These are phyloP conservation scores for Pyrenochaeta sp. DNA, from an alignment of 2,329 filamentous ascomycete genomes.

Conservation along the genomic window DNA sequence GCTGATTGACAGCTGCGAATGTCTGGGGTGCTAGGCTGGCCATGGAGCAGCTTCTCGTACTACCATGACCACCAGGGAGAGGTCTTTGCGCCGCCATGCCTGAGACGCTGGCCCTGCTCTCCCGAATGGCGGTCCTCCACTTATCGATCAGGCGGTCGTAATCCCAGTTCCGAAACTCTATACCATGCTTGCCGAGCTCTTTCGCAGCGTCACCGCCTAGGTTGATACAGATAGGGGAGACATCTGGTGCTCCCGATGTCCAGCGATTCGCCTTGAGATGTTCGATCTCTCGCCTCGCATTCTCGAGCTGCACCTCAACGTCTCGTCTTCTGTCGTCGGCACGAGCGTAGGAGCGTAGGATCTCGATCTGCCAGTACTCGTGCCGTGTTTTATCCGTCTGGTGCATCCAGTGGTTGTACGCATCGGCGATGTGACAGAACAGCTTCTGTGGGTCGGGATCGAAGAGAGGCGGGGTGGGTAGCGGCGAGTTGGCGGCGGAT, in stretches of 20 bases:
- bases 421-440: slow-evolving; percentile 76
- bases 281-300: slow-evolving; percentile 52
- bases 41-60: slow-evolving; percentile 41
- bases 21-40: slow-evolving; percentile 36
- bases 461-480: slow-evolving; percentile 50
- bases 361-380: slow-evolving; percentile 57
- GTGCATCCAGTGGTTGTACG: slow-evolving; percentile 78
- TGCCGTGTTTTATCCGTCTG: slow-evolving; percentile 61
- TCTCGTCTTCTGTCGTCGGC: slow-evolving; percentile 50
- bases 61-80: slow-evolving; percentile 28
- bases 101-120: slow-evolving; percentile 31
- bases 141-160: slow-evolving; percentile 53
- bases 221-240: slow-evolving; percentile 47
- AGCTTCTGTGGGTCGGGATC: slow-evolving; percentile 74
- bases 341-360: slow-evolving; percentile 55
- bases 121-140: slow-evolving; percentile 48
- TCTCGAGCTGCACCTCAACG: slow-evolving; percentile 49
- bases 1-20: slow-evolving; percentile 27
- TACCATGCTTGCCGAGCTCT: slow-evolving; percentile 48
- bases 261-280: slow-evolving; percentile 49
- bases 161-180: slow-evolving; percentile 52
- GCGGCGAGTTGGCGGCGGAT: slow-evolving; percentile 43
- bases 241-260: slow-evolving; percentile 35
- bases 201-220: slow-evolving; percentile 48
- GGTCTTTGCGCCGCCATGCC: slow-evolving; percentile 49